Evolutionary conservation across 2,329 filamentous ascomycete genomes (phyloP).

Genomic region (Fusarium pseudonygamai): DNA sequence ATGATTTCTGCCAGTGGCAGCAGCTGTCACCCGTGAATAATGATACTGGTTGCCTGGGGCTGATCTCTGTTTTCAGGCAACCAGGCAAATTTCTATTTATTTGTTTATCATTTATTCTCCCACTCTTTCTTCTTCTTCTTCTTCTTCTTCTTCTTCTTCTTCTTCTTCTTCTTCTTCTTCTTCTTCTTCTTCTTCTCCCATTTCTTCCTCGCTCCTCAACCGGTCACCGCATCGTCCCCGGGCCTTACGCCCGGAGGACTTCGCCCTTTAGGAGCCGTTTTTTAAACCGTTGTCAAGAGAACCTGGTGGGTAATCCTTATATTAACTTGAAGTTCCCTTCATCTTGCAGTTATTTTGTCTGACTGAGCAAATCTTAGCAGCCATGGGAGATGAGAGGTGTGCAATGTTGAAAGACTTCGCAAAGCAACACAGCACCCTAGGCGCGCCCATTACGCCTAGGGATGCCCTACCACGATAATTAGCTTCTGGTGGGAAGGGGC

Average conservation of each 20-base stretch:
- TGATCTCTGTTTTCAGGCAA: background rate
- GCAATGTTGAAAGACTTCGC: background rate
- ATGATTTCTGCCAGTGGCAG: background rate
- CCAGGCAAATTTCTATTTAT: background rate
- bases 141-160: too few relatives aligned
- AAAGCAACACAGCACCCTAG: background rate
- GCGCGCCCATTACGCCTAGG: background rate
- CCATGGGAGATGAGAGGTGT: background rate
- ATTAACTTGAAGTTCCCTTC: background rate
- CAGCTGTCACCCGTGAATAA: background rate
- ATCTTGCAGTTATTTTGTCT: background rate
- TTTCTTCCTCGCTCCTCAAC: background rate
- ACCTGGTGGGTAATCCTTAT: background rate
- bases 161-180: too few relatives aligned
- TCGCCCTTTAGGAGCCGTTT: background rate
- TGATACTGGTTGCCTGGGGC: background rate
- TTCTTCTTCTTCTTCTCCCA: too few relatives aligned
- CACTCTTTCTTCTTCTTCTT: too few relatives aligned
- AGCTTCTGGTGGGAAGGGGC: background rate
- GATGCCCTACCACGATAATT: background rate
- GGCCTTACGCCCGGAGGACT: background rate
- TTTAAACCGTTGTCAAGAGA: background rate
- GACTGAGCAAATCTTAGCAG: background rate
- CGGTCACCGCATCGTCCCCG: background rate
- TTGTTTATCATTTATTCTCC: background rate